phyloP scores from a whole-genome alignment of 2,329 filamentous ascomycete genomes.

The Arthrobotrys conoides region DNA sequence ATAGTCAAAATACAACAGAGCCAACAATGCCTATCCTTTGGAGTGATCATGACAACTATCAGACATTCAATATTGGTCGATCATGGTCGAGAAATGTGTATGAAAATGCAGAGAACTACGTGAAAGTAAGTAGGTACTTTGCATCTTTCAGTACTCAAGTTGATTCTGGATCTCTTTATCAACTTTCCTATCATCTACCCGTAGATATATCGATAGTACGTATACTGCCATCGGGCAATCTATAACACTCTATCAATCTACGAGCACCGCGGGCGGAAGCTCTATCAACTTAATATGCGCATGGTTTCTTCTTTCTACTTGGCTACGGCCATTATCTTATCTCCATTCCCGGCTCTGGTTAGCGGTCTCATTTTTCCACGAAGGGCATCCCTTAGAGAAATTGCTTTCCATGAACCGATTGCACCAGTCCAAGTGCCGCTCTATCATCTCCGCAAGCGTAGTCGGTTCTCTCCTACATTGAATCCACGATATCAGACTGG shows the following conservation, averaged over 20 bases:
- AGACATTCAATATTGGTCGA: not conserved
- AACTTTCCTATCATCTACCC: not conserved
- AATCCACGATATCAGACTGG: not conserved
- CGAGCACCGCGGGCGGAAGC: not conserved
- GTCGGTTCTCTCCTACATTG: not conserved
- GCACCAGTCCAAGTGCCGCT: conserved; percentile 40
- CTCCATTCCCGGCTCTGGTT: not conserved
- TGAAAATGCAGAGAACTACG: too few species aligned
- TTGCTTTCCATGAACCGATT: conserved; percentile 24
- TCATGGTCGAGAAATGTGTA: not conserved
- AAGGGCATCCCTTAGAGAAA: conserved; percentile 7
- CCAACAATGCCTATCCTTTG: too few species aligned
- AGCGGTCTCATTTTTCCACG: conserved; percentile 31
- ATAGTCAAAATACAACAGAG: not conserved
- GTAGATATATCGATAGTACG: too few species aligned
- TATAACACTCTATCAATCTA: not conserved
- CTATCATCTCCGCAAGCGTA: not conserved
- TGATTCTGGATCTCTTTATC: not conserved
- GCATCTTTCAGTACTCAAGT: not conserved
- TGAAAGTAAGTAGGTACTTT: too few species aligned
- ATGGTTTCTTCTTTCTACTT: not conserved
- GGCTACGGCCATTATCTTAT: conserved; percentile 16
- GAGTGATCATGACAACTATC: not conserved
- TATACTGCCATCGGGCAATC: not conserved
- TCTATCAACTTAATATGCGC: conserved; percentile 32